phyloP scores from a whole-genome alignment of 2,329 filamentous ascomycete genomes.

The Fusarium vanettenii region DNA sequence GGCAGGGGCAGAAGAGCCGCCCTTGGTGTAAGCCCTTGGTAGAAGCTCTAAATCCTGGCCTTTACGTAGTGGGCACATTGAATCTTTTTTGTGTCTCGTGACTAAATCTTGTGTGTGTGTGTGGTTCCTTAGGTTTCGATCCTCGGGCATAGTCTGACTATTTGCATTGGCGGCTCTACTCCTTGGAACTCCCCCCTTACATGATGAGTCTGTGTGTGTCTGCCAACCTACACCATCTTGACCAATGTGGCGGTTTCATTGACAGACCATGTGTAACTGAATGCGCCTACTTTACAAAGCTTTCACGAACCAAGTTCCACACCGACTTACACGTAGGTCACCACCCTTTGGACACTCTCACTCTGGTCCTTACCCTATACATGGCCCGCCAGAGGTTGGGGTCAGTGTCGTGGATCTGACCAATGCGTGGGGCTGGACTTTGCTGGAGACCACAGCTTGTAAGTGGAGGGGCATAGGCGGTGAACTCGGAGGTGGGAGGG shows the following conservation, averaged over 20 bases:
- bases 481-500: neutral
- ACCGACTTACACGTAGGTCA: neutral
- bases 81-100: neutral
- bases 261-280: neutral
- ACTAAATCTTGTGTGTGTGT: neutral
- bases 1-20: neutral
- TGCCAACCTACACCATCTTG: neutral
- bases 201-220: neutral
- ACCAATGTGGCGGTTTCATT: neutral
- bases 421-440: neutral
- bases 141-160: neutral
- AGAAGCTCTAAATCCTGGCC: neutral
- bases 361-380: neutral
- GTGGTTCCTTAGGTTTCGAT: neutral
- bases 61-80: neutral
- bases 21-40: neutral
- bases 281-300: neutral
- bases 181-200: neutral
- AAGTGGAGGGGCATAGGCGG: neutral
- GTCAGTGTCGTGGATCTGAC: neutral
- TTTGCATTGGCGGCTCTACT: neutral
- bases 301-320: neutral
- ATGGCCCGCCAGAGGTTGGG: neutral
- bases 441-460: neutral
- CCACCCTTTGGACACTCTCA: neutral